Evolutionary conservation across 2,329 filamentous ascomycete species (phyloP).

Genomic region (Sclerotinia minor): DNA sequence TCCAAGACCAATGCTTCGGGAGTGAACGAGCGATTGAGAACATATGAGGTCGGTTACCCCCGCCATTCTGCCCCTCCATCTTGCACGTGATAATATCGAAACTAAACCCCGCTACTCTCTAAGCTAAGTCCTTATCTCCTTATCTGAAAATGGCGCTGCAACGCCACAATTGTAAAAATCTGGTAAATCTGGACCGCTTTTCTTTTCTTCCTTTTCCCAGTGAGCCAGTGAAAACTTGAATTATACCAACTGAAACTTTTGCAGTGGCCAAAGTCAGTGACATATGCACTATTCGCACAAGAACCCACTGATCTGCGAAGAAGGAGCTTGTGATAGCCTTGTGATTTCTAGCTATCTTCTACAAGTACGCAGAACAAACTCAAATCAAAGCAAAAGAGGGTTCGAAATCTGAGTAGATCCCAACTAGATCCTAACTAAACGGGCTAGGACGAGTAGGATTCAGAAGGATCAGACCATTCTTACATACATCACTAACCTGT

Average conservation of each 20-base stretch:
- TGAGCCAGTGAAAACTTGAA: neutral
- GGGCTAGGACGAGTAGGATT: slow-evolving; percentile 1
- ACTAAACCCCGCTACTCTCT: neutral
- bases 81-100: slow-evolving; percentile 2
- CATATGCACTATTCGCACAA: neutral
- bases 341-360: too few species aligned
- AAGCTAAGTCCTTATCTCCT: slow-evolving; percentile 3
- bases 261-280: neutral
- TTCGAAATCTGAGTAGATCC: neutral
- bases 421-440: slow-evolving; percentile 4
- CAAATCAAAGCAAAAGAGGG: too few species aligned
- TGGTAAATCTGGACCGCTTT: neutral
- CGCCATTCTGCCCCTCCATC: neutral
- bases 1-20: neutral
- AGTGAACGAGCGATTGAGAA: neutral
- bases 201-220: neutral
- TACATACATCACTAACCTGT: neutral
- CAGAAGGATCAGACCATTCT: slow-evolving; percentile 8
- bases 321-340: too few species aligned
- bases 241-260: neutral
- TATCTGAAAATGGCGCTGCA: too few species aligned
- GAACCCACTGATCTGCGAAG: too few species aligned
- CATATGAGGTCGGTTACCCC: too few species aligned
- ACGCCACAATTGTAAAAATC: neutral
- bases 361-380: too few species aligned